Conservation (phyloP, 2,329 filamentous ascomycete genomes). For the Paracoccidioides brasiliensis region DNA sequence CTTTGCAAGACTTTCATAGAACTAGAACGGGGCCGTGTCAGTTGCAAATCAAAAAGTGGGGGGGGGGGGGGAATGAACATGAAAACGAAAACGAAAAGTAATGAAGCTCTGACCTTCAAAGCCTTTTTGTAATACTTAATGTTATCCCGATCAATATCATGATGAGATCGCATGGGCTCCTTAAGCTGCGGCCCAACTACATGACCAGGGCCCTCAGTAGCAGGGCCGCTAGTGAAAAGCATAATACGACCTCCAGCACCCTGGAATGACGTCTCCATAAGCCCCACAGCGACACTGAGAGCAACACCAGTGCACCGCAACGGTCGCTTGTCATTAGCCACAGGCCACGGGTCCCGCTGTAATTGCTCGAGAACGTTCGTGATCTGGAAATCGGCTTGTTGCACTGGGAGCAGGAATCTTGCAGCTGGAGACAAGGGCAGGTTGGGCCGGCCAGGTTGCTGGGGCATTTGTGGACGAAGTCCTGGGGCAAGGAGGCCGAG, state of each 20-base stretch:
- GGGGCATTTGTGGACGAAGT: conserved; percentile 58
- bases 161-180: conserved; percentile 93
- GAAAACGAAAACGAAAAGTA: neutral
- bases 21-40: conserved; percentile 40
- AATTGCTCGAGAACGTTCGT: conserved; percentile 91
- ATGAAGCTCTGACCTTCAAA: conserved; percentile 53
- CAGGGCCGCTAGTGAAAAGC: conserved; percentile 89
- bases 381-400: conserved; percentile 93
- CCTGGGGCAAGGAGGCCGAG: conserved; percentile 65
- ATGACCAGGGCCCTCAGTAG: conserved; percentile 91
- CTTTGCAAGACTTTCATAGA: conserved; percentile 90
- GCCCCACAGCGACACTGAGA: conserved; percentile 83
- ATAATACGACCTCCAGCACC: conserved; percentile 92
- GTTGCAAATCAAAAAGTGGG: conserved; percentile 3
- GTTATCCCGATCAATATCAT: conserved; percentile 96
- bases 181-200: conserved; percentile 91
- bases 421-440: conserved; percentile 68
- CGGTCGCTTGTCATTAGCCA: conserved; percentile 80
- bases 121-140: conserved; percentile 99
- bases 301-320: conserved; percentile 90
- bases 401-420: conserved; percentile 83
- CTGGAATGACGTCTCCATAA: conserved; percentile 89
- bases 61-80: no score
- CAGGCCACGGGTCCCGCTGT: conserved; percentile 95
- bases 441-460: conserved; percentile 60